phyloP scores from a whole-genome alignment of 2,329 filamentous ascomycete genomes.

The Neonectria ditissima region DNA sequence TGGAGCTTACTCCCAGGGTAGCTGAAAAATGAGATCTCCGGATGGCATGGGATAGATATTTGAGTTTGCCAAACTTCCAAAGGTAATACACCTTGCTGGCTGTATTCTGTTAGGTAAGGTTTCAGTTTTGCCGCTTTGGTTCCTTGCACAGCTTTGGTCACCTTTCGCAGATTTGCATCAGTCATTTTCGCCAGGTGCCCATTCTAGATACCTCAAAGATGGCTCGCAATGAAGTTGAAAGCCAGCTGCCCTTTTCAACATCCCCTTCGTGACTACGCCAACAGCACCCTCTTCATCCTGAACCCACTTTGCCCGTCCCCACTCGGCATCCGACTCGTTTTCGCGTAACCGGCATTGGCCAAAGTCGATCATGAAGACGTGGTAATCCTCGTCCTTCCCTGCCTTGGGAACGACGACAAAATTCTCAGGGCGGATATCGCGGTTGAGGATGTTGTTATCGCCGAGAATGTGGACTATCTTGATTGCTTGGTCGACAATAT shows the following conservation, averaged over 20 bases:
- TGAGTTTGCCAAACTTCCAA: no score
- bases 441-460: conserved; percentile 42
- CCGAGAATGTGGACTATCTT: conserved; percentile 34
- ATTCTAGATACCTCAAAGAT: conserved; percentile 25
- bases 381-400: neutral
- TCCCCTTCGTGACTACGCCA: conserved; percentile 30
- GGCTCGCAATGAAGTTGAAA: conserved; percentile 25
- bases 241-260: conserved; percentile 24
- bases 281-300: conserved; percentile 41
- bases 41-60: no score
- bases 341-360: conserved; percentile 34
- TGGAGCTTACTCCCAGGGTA: no score
- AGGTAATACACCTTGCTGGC: no score
- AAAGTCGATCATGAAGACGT: conserved; percentile 46
- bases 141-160: no score
- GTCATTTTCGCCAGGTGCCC: conserved; percentile 13
- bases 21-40: no score
- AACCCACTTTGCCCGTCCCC: conserved; percentile 33
- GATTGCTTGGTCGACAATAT: conserved; percentile 37
- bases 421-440: conserved; percentile 39
- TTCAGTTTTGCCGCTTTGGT: no score
- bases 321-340: conserved; percentile 38
- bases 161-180: no score
- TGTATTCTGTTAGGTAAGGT: no score
- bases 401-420: conserved; percentile 33